A percentile compares a stretch with the other conserved stretches of the same genome.
Conservation (phyloP, 2,329 filamentous ascomycete genomes). For the Teratosphaeria nubilosa region DNA sequence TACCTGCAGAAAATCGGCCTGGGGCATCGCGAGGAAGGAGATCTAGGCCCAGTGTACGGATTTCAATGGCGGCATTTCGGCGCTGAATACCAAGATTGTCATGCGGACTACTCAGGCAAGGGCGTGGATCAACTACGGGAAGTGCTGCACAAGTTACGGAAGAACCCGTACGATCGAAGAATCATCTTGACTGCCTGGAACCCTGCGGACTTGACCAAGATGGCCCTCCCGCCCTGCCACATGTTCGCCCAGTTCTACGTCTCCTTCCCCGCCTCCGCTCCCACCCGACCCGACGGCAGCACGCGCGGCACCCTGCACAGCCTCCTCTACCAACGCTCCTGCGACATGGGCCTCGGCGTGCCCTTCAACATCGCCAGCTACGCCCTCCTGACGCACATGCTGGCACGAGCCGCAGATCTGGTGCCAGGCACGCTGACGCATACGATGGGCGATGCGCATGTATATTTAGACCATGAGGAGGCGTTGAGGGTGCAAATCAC, state of each 20-base stretch:
- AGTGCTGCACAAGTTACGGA: conserved; percentile 75
- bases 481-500: conserved; percentile 71
- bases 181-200: conserved; percentile 96
- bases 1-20: conserved; percentile 83
- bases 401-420: conserved; percentile 77
- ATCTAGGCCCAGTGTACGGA: conserved; percentile 90
- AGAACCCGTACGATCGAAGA: conserved; percentile 75
- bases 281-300: conserved; percentile 19
- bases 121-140: conserved; percentile 90
- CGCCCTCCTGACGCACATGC: conserved; percentile 87
- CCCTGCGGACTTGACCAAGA: conserved; percentile 69
- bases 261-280: conserved; percentile 48
- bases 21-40: conserved; percentile 69
- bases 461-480: conserved; percentile 87
- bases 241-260: conserved; percentile 98
- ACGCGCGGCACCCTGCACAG: conserved; percentile 67
- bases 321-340: conserved; percentile 84
- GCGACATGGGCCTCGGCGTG: conserved; percentile 94
- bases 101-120: conserved; percentile 73
- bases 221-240: conserved; percentile 90
- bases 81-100: conserved; percentile 70
- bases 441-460: conserved; percentile 96
- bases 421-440: conserved; percentile 82
- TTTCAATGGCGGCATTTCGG: conserved; percentile 99
- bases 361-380: conserved; percentile 98